These are phyloP conservation scores for Macaranga tanarius DNA, from an alignment of 441 rosid species.

Conservation along the genomic window DNA sequence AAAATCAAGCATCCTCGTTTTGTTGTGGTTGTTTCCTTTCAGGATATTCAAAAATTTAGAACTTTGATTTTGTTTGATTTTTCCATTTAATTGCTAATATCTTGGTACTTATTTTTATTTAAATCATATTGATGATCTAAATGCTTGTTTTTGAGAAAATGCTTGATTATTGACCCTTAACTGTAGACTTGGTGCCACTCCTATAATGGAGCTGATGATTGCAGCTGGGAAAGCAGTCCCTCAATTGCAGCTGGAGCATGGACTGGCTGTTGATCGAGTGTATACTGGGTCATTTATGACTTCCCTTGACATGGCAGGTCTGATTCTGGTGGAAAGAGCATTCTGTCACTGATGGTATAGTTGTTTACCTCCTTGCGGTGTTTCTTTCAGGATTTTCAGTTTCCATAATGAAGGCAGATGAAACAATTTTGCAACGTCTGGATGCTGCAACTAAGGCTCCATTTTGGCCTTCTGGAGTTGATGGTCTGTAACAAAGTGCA, in stretches of 20 bases:
- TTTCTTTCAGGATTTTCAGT: slow-evolving; percentile 78
- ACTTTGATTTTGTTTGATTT: neutral
- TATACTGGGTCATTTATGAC: slow-evolving; percentile 97
- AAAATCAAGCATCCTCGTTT: slow-evolving; percentile 6
- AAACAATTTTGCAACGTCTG: slow-evolving; percentile 58
- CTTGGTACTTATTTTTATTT: neutral
- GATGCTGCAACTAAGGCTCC: slow-evolving; percentile 99
- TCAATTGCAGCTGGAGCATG: slow-evolving; percentile 89
- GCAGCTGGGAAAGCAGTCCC: slow-evolving; percentile 93
- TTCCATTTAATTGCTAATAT: neutral
- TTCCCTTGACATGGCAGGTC: slow-evolving; percentile 99
- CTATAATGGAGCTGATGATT: slow-evolving; percentile 93
- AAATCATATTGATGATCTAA: neutral
- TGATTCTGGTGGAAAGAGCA: slow-evolving; percentile 23
- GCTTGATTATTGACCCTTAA: slow-evolving; percentile 9
- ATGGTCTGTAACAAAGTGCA: slow-evolving; percentile 52
- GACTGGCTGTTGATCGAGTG: slow-evolving; percentile 96
- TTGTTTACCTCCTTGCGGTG: slow-evolving; percentile 21
- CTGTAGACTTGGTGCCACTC: slow-evolving; percentile 89
- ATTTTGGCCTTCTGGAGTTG: slow-evolving; percentile 88
- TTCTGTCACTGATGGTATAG: slow-evolving; percentile 16
- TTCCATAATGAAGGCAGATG: slow-evolving; percentile 89
- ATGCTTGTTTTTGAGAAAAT: slow-evolving; percentile 3
- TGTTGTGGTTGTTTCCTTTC: neutral
- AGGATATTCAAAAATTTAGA: neutral